A percentile compares a stretch with the other conserved stretches of the same genome.
Conservation (phyloP, 306 rosid genomes). For the Citrullus mucosospermus region DNA sequence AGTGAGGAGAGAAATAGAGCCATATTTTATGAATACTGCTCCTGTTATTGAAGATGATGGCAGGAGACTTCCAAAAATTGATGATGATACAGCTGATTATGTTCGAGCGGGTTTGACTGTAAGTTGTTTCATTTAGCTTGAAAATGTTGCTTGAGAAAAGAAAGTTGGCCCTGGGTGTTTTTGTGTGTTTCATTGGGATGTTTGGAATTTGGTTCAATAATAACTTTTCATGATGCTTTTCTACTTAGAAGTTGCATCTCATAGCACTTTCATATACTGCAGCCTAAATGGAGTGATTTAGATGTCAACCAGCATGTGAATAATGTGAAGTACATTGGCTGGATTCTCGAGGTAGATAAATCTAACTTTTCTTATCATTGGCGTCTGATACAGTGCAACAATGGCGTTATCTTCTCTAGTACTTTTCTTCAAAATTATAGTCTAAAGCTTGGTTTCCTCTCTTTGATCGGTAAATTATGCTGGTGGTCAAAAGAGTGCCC, state of each 20-base stretch:
- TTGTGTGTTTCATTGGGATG: not conserved
- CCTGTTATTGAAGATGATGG: constrained; percentile 78
- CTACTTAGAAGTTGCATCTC: constrained; percentile 2
- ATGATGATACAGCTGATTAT: constrained; percentile 51
- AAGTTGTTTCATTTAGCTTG: constrained; percentile 19
- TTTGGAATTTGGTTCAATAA: not conserved
- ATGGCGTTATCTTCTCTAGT: not conserved
- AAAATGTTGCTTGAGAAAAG: not conserved
- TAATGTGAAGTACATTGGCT: constrained; percentile 98
- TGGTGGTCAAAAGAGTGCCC: constrained; percentile 63
- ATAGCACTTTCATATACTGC: constrained; percentile 10
- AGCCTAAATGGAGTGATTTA: constrained; percentile 92
- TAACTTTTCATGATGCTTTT: not conserved
- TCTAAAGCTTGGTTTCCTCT: not conserved
- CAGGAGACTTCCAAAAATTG: constrained; percentile 69
- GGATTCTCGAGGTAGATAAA: constrained; percentile 84
- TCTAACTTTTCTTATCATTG: not conserved
- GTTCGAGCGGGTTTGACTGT: constrained; percentile 61
- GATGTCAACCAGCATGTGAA: constrained; percentile 97
- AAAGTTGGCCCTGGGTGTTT: not conserved
- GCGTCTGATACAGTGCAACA: not conserved
- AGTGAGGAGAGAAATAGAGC: constrained; percentile 75
- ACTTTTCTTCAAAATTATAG: not conserved
- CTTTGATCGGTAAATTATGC: not conserved
- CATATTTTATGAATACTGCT: constrained; percentile 49